Percentiles rank a stretch among this genome's conserved stretches.
Conservation (phyloP, 192 early-diverging fungal species). For the Phycomyces nitens region DNA sequence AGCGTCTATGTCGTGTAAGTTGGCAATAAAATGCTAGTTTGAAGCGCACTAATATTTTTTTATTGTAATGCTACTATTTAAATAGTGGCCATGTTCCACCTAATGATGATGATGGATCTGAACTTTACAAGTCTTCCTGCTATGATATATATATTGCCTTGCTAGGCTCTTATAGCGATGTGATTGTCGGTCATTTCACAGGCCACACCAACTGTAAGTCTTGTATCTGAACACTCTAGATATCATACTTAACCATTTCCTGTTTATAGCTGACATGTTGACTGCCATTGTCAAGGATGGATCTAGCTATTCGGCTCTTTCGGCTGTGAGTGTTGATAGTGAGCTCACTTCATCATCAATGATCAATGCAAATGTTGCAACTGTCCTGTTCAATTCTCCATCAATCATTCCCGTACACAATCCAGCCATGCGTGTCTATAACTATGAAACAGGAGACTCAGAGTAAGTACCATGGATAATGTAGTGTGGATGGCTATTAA, state of each 20-base stretch:
- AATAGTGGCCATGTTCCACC: constrained; percentile 32
- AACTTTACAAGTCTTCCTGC: constrained; percentile 23
- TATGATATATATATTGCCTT: constrained; percentile 25
- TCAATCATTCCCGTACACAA: constrained; percentile 40
- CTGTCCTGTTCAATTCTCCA: constrained; percentile 34
- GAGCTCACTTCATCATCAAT: not conserved
- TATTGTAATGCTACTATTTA: not conserved
- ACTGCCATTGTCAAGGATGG: constrained; percentile 5
- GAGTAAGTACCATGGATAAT: constrained; percentile 5
- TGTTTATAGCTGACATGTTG: constrained; percentile 17
- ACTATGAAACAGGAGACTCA: constrained; percentile 24
- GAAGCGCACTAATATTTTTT: not conserved
- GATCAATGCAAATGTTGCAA: not conserved
- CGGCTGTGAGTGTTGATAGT: not conserved
- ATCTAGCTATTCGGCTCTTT: not conserved
- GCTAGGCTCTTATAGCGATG: constrained; percentile 31
- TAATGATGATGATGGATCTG: constrained; percentile 16
- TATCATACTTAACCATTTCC: too few species aligned
- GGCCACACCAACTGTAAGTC: constrained; percentile 36
- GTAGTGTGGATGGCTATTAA: constrained; percentile 14
- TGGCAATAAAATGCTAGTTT: not conserved
- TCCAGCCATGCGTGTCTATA: constrained; percentile 38
- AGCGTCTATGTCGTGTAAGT: constrained; percentile 29
- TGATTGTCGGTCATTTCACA: constrained; percentile 42
- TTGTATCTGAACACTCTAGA: too few species aligned